Percentiles rank a stretch among this genome's conserved stretches.
These are phyloP conservation scores for Laguncularia racemosa DNA, from an alignment of 345 rosid species.

Conservation along the genomic window DNA sequence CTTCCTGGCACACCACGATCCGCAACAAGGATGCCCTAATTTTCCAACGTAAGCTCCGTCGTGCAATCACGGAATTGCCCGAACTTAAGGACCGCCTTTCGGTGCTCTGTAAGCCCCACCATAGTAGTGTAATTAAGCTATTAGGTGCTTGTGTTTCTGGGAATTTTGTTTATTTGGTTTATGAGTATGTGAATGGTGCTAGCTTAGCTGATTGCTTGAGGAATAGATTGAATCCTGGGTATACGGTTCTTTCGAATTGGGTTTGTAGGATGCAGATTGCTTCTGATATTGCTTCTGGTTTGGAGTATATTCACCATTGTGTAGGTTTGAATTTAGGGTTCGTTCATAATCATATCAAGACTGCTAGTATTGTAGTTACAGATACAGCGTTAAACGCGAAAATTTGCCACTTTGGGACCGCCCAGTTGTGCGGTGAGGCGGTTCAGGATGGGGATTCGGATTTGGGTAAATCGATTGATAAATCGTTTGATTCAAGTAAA, in stretches of 20 bases:
- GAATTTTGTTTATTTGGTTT: conserved; percentile 31
- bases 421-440: conserved; percentile 39
- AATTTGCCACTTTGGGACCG: conserved; percentile 48
- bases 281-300: conserved; percentile 40
- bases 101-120: conserved; percentile 33
- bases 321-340: conserved; percentile 24
- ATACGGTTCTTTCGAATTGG: conserved; percentile 43
- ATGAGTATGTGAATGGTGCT: conserved; percentile 34
- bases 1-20: conserved; percentile 39
- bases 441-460: conserved; percentile 9
- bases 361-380: conserved; percentile 32
- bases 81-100: conserved; percentile 20
- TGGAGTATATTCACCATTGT: conserved; percentile 44
- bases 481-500: no score
- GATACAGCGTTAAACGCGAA: conserved; percentile 26
- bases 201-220: conserved; percentile 39
- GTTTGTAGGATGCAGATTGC: conserved; percentile 40
- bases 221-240: conserved; percentile 28
- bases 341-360: conserved; percentile 42
- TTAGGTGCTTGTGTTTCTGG: conserved; percentile 37
- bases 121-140: conserved; percentile 33
- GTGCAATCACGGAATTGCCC: conserved; percentile 11
- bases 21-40: conserved; percentile 22
- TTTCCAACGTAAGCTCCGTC: conserved; percentile 33
- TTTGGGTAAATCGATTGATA: conserved; percentile 20